These are phyloP conservation scores for Ceratobasidium sp. DNA, from an alignment of 1,284 basidiomycete genomes.

Conservation along the genomic window DNA sequence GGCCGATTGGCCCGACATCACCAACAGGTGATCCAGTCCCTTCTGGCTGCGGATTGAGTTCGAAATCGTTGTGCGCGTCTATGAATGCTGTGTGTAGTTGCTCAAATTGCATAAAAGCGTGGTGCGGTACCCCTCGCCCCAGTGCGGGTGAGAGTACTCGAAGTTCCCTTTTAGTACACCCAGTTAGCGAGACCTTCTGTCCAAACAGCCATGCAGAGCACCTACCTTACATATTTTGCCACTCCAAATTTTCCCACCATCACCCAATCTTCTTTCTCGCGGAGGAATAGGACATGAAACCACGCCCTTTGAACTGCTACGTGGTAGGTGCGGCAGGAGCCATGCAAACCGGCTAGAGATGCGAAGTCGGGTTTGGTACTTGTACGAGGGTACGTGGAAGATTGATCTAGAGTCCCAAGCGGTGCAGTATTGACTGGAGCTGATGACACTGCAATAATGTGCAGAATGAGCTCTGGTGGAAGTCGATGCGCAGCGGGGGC, in stretches of 20 bases:
- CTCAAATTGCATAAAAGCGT: conserved; percentile 6
- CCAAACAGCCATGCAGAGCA: too few relatives aligned
- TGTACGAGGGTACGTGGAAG: not conserved
- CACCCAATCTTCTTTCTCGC: conserved; percentile 8
- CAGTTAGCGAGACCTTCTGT: too few relatives aligned
- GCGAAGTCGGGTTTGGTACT: not conserved
- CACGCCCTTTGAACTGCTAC: conserved; percentile 16
- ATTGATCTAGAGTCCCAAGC: not conserved
- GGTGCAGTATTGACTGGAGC: not conserved
- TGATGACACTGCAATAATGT: conserved; percentile 1
- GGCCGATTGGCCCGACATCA: conserved; percentile 13
- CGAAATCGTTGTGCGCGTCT: conserved; percentile 18
- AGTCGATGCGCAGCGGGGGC: not conserved
- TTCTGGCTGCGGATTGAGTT: conserved; percentile 1
- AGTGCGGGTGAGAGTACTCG: not conserved
- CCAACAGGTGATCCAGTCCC: not conserved
- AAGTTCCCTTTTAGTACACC: not conserved
- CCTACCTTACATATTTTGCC: conserved; percentile 13
- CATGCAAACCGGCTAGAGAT: not conserved
- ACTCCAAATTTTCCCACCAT: not conserved
- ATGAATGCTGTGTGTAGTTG: not conserved
- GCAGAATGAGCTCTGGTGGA: not conserved
- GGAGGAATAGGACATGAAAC: not conserved
- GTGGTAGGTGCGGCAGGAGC: conserved; percentile 14
- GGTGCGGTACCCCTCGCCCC: not conserved